Percentiles rank a stretch among this genome's conserved stretches.
Conservation (phyloP, 495 filamentous ascomycete species). For the Penicillium pancosmium region DNA sequence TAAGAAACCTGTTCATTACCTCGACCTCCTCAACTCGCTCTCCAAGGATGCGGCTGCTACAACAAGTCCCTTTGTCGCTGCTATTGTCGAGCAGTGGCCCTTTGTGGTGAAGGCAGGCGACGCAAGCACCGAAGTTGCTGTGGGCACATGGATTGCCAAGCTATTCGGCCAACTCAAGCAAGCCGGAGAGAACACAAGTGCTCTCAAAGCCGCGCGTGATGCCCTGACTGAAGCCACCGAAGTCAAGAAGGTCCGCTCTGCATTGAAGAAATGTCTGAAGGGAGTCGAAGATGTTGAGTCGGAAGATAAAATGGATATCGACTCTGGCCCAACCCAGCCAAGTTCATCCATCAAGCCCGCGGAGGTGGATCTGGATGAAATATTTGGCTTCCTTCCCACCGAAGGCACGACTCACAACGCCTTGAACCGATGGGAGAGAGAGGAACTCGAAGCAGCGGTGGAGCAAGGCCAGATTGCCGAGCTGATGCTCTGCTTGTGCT, state of each 20-base stretch:
- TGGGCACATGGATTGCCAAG: slow-evolving; percentile 59
- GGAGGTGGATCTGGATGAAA: slow-evolving; percentile 39
- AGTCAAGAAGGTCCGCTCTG: slow-evolving; percentile 39
- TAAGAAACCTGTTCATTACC: slow-evolving; percentile 74
- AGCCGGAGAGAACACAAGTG: slow-evolving; percentile 44
- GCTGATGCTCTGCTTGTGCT: slow-evolving; percentile 74
- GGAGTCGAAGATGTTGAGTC: slow-evolving; percentile 27
- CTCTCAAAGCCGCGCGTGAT: slow-evolving; percentile 47
- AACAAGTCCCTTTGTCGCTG: slow-evolving; percentile 59
- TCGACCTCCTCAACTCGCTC: slow-evolving; percentile 48
- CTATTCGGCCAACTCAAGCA: slow-evolving; percentile 48
- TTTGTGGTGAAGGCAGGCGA: slow-evolving; percentile 60
- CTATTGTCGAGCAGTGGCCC: slow-evolving; percentile 75
- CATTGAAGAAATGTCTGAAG: slow-evolving; percentile 47
- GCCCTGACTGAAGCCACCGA: slow-evolving; percentile 39
- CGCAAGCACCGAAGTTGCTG: slow-evolving; percentile 32
- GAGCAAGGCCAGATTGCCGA: slow-evolving; percentile 70
- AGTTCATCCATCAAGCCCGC: slow-evolving; percentile 13
- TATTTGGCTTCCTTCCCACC: slow-evolving; percentile 43
- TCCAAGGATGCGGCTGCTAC: slow-evolving; percentile 40
- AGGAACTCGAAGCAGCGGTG: slow-evolving; percentile 72
- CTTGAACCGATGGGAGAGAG: slow-evolving; percentile 66
- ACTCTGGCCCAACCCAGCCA: slow-evolving; percentile 13
- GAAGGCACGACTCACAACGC: slow-evolving; percentile 47
- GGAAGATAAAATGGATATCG: slow-evolving; percentile 28